Conservation (phyloP, 768 basidiomycete species). For the Dentipellis fragilis region DNA sequence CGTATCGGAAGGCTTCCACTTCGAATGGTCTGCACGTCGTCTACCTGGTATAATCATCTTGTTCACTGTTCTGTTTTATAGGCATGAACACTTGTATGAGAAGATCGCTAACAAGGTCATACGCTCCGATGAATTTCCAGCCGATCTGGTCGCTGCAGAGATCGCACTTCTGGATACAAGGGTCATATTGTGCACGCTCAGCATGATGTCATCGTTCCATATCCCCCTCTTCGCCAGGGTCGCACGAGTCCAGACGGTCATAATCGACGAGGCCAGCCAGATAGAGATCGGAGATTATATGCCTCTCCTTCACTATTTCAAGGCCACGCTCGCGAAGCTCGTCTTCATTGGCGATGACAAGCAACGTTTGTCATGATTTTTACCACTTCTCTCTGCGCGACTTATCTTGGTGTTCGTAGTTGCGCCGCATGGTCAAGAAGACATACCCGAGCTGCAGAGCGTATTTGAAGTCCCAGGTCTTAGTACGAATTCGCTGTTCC, state of each 20-base stretch:
- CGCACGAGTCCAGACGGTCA: slow-evolving; percentile 19
- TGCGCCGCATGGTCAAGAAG: slow-evolving; percentile 71
- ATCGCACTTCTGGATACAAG: slow-evolving; percentile 28
- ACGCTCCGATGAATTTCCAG: slow-evolving; percentile 28
- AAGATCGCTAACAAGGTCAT: slow-evolving; percentile 42
- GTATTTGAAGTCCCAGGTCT: slow-evolving; percentile 72
- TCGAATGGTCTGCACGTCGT: slow-evolving; percentile 27
- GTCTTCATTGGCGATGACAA: slow-evolving; percentile 33
- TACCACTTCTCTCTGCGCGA: background rate
- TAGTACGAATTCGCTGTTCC: slow-evolving; percentile 34
- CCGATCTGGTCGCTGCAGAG: slow-evolving; percentile 18
- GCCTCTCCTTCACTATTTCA: slow-evolving; percentile 17
- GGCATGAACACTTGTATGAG: slow-evolving; percentile 75
- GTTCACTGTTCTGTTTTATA: slow-evolving; percentile 17
- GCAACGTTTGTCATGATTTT: slow-evolving; percentile 21
- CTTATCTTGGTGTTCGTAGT: slow-evolving; percentile 31
- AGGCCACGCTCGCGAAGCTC: slow-evolving; percentile 21
- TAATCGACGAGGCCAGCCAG: slow-evolving; percentile 27
- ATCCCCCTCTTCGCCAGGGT: slow-evolving; percentile 3
- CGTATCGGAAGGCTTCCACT: slow-evolving; percentile 36
- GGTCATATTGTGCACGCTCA: slow-evolving; percentile 70
- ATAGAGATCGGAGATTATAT: slow-evolving; percentile 22
- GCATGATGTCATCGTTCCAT: slow-evolving; percentile 15
- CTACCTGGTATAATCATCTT: slow-evolving; percentile 5
- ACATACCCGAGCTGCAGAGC: slow-evolving; percentile 53